Evolutionary conservation across 2,329 filamentous ascomycete genomes (phyloP).

Genomic region (Mycosphaerella sp.): DNA sequence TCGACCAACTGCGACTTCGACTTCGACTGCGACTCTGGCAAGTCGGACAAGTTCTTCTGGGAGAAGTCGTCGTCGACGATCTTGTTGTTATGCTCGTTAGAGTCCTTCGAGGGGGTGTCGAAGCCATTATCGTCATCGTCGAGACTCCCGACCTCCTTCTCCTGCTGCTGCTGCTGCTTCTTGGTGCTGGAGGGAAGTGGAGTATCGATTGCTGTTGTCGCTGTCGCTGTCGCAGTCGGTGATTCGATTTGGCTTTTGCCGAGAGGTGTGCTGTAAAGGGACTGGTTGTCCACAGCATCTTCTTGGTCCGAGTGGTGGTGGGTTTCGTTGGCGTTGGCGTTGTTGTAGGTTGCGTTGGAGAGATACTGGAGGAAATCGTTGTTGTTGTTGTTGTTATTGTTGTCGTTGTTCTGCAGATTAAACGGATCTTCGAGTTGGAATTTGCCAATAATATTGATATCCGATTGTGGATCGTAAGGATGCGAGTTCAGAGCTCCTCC

Average conservation of each 20-base stretch:
- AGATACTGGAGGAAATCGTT: neutral
- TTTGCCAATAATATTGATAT: neutral
- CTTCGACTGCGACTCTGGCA: neutral
- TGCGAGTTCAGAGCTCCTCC: neutral
- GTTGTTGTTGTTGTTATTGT: neutral
- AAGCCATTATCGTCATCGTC: neutral
- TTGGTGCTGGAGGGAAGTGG: slow-evolving; percentile 2
- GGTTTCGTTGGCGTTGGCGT: neutral
- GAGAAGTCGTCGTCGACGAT: slow-evolving; percentile 4
- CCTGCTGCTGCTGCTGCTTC: neutral
- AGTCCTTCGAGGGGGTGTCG: slow-evolving; percentile 1
- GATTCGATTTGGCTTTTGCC: neutral
- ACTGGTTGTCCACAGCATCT: slow-evolving; percentile 6
- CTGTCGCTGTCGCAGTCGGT: neutral
- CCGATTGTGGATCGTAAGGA: neutral
- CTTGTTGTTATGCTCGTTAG: slow-evolving; percentile 4
- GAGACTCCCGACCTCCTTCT: too few species aligned
- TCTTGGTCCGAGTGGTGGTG: neutral
- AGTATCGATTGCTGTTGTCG: neutral
- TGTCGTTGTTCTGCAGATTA: neutral
- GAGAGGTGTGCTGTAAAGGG: slow-evolving; percentile 11
- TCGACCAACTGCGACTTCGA: neutral
- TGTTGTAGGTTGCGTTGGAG: slow-evolving; percentile 1
- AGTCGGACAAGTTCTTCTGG: neutral
- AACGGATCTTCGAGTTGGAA: neutral